Evolutionary conservation across 371 early-diverging fungal genomes (phyloP).

Genomic region (Massospora cicadina): DNA sequence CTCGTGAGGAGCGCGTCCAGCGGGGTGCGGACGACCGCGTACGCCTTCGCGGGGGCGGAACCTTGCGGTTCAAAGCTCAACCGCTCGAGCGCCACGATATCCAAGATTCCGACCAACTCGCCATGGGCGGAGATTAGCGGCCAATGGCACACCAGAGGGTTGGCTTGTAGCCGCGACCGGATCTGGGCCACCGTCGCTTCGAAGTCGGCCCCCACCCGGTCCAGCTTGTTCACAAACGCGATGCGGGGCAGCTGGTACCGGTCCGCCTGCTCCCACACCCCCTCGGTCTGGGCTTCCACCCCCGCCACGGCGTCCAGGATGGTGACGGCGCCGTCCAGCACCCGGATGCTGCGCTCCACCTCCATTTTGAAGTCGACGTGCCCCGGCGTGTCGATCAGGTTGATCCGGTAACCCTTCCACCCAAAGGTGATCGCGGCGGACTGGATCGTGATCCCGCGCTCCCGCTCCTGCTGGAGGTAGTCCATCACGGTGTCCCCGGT

Average conservation of each 20-base stretch:
- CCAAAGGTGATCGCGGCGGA: conserved; percentile 88
- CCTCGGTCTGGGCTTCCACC: conserved; percentile 94
- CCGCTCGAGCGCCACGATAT: conserved; percentile 56
- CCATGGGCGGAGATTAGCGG: conserved; percentile 22
- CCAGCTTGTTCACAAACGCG: conserved; percentile 89
- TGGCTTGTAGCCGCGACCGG: conserved; percentile 34
- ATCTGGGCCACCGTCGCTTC: conserved; percentile 42
- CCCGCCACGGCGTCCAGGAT: conserved; percentile 87
- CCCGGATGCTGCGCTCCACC: conserved; percentile 80
- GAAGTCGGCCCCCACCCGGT: conserved; percentile 64
- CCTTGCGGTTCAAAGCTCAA: conserved; percentile 33
- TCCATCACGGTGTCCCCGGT: conserved; percentile 89
- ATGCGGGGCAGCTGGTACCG: conserved; percentile 67
- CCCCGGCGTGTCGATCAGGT: conserved; percentile 92
- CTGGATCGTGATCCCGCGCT: conserved; percentile 88
- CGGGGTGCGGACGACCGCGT: background rate
- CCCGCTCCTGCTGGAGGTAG: conserved; percentile 73
- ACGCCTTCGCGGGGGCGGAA: background rate
- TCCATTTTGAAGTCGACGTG: conserved; percentile 95
- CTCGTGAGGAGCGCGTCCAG: background rate
- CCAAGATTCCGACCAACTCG: conserved; percentile 41
- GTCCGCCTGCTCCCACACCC: conserved; percentile 81
- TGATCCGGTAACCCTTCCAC: conserved; percentile 69
- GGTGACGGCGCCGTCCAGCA: conserved; percentile 84
- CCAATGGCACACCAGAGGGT: conserved; percentile 58